These are phyloP conservation scores for Calonectria henricotiae DNA, from an alignment of 2,329 filamentous ascomycete species.

Conservation along the genomic window DNA sequence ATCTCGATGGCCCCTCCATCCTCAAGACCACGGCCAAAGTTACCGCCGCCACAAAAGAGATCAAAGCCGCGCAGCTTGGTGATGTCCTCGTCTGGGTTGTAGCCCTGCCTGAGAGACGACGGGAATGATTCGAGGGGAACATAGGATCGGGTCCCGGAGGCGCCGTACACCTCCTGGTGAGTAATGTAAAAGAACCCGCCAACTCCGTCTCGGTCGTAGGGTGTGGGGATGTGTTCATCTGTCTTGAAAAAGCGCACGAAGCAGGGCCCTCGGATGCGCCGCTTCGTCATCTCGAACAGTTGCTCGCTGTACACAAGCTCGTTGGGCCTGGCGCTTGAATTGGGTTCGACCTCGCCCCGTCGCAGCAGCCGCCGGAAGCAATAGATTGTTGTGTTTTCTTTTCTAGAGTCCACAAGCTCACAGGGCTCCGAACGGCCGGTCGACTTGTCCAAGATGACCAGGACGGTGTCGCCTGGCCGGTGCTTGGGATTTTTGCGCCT, in stretches of 20 bases:
- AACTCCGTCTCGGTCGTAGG: conserved; percentile 77
- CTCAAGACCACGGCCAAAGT: conserved; percentile 83
- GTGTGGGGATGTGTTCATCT: conserved; percentile 68
- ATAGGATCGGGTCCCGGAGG: conserved; percentile 37
- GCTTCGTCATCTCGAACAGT: conserved; percentile 57
- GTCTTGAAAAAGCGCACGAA: conserved; percentile 71
- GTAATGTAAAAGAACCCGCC: conserved; percentile 79
- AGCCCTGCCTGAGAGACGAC: conserved; percentile 68
- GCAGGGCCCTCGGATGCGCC: conserved; percentile 71
- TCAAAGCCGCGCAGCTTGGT: conserved; percentile 75
- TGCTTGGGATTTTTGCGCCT: conserved; percentile 56
- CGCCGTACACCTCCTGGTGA: conserved; percentile 50
- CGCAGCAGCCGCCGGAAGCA: conserved; percentile 70
- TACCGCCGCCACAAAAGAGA: conserved; percentile 85
- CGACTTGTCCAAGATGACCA: conserved; percentile 59
- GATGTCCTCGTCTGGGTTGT: conserved; percentile 61
- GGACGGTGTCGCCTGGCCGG: conserved; percentile 73
- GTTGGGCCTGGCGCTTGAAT: conserved; percentile 64
- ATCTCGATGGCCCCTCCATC: conserved; percentile 79
- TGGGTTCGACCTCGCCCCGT: conserved; percentile 61
- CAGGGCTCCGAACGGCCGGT: conserved; percentile 71
- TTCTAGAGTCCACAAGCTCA: conserved; percentile 65
- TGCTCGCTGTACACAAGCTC: conserved; percentile 73
- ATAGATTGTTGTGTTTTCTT: conserved; percentile 45
- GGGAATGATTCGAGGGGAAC: conserved; percentile 60